phyloP scores from a whole-genome alignment of 306 rosid genomes.

The Hylodesmum podocarpum region DNA sequence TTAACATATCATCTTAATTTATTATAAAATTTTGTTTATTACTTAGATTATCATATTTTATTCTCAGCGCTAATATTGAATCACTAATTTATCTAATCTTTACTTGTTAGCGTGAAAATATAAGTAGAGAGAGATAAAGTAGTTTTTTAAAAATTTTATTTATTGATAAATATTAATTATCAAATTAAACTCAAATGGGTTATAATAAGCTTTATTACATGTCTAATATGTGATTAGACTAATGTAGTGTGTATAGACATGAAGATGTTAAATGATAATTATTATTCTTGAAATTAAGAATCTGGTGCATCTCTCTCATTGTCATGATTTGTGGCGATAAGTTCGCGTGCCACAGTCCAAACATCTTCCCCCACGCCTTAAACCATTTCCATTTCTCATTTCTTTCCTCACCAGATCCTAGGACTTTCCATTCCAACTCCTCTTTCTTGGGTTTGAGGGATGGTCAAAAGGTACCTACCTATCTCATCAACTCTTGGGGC shows the following conservation, averaged over 20 bases:
- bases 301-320: slow-evolving; percentile 11
- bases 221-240: too few species aligned
- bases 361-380: slow-evolving; percentile 92
- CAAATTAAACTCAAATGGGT: too few species aligned
- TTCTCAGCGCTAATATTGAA: too few species aligned
- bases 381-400: slow-evolving; percentile 46
- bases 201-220: background rate
- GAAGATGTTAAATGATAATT: background rate
- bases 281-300: slow-evolving; percentile 21
- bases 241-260: background rate
- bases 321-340: slow-evolving; percentile 88
- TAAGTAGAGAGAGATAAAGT: too few species aligned
- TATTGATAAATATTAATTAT: too few species aligned
- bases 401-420: slow-evolving; percentile 86
- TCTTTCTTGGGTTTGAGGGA: slow-evolving; percentile 26
- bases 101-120: too few species aligned
- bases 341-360: slow-evolving; percentile 81
- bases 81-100: too few species aligned
- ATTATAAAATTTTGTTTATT: too few species aligned
- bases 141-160: too few species aligned
- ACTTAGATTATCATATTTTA: too few species aligned
- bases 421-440: slow-evolving; percentile 45
- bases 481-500: background rate
- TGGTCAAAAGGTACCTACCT: slow-evolving; percentile 45
- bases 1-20: too few species aligned